Conservation (phyloP, 768 basidiomycete genomes). For the Leccinum variicolor region DNA sequence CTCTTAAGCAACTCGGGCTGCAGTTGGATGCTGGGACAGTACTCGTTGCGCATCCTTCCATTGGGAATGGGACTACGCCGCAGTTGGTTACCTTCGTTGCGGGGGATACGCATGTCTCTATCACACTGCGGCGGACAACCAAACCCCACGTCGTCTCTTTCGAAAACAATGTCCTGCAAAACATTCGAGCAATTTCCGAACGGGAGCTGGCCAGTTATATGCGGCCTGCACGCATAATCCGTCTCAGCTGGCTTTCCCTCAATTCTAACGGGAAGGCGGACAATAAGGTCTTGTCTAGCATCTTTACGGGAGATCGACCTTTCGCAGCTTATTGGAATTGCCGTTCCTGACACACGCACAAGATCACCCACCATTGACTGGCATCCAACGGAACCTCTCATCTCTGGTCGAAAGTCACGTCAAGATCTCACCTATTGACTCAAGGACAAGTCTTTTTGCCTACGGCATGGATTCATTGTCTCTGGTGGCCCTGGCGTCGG, state of each 20-base stretch:
- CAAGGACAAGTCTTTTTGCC: conserved; percentile 30
- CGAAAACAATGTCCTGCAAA: conserved; percentile 29
- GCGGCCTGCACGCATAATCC: conserved; percentile 49
- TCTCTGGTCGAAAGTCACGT: conserved; percentile 30
- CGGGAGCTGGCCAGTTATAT: conserved; percentile 46
- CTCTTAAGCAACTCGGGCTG: conserved; percentile 12
- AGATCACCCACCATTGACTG: background rate
- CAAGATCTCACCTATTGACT: conserved; percentile 17
- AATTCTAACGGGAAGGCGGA: conserved; percentile 38
- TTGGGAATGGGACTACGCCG: conserved; percentile 32
- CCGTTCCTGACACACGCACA: conserved; percentile 1
- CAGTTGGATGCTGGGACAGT: conserved; percentile 41
- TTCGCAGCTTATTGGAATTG: conserved; percentile 17
- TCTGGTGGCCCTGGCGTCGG: conserved; percentile 21
- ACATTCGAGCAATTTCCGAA: conserved; percentile 33
- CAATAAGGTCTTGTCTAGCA: conserved; percentile 22
- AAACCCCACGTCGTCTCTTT: conserved; percentile 28
- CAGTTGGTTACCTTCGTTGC: conserved; percentile 47
- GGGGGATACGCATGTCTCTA: conserved; percentile 36
- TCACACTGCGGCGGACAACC: conserved; percentile 36
- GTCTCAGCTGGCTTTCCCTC: conserved; percentile 46
- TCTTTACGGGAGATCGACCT: conserved; percentile 25
- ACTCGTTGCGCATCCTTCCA: conserved; percentile 40
- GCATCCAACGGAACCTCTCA: conserved; percentile 36
- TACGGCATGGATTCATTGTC: conserved; percentile 33